Evolutionary conservation across 2,329 filamentous ascomycete genomes (phyloP).

Genomic region (Mariannaea elegans): DNA sequence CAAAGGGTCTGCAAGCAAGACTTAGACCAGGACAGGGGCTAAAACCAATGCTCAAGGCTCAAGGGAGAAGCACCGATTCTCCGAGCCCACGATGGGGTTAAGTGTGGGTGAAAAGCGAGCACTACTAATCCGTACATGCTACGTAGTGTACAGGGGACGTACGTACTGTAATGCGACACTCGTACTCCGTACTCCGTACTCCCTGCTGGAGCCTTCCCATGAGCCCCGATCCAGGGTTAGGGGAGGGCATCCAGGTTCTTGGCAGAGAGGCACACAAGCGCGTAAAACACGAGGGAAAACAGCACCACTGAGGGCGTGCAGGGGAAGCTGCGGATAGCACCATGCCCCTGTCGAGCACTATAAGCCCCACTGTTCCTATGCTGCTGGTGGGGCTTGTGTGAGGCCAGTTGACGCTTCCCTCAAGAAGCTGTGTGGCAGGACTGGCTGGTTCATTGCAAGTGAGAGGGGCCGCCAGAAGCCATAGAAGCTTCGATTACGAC

Average conservation of each 20-base stretch:
- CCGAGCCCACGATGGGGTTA: conserved; percentile 11
- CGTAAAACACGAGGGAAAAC: background rate
- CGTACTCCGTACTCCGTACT: no score
- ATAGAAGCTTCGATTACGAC: conserved; percentile 24
- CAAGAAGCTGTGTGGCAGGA: background rate
- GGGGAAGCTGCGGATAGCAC: conserved; percentile 8
- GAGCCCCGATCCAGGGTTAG: no score
- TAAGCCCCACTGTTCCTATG: background rate
- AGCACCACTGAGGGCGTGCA: conserved; percentile 1
- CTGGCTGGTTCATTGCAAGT: background rate
- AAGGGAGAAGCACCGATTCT: conserved; percentile 26
- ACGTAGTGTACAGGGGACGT: no score
- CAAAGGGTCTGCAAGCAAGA: conserved; percentile 25
- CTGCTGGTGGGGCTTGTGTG: background rate
- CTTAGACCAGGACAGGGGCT: conserved; percentile 20
- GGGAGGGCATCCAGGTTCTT: background rate
- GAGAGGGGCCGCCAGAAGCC: conserved; percentile 21
- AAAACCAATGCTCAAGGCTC: conserved; percentile 5
- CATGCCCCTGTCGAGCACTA: conserved; percentile 5
- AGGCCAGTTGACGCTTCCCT: background rate
- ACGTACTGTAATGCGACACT: no score
- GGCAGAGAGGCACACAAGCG: conserved; percentile 6
- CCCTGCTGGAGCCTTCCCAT: no score
- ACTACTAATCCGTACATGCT: no score
- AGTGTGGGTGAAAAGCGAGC: conserved; percentile 19